Base-by-base conservation (phyloP, 2,329 filamentous ascomycete genomes). In the Fusarium camptoceras region DNA sequence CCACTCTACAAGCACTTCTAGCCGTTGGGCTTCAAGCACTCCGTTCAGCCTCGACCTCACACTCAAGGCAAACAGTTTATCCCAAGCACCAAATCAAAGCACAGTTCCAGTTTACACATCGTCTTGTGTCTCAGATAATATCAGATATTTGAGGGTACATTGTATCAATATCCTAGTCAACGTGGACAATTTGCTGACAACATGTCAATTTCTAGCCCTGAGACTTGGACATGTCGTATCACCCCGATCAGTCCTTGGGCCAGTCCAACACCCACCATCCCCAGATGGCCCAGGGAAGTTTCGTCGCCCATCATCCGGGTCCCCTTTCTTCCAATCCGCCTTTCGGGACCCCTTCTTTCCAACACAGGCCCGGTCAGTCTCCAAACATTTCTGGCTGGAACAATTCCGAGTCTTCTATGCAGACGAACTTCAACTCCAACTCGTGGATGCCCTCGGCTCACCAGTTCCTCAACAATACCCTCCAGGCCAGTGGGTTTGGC, bases 381-480 rank as follows among this genome's bases (percentile, higher is more conserved):
- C 51, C 34, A 41, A 46, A 27, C 22, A 15, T 41, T 12, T 55
- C 44, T 27, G 18, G 44, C 15, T 64, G 58, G 16, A 9, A 44
- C 16, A 39, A 31, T 31, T 41, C 49, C 6, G 61, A 30, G 42
- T 37, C 46, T 37, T 30, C 30, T 50, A 54, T 51, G 14, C 39
- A 55, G n/a, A 25, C 53, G 18, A 64, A 63, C 25, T 41, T 47
- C 5, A 66, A 53, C 28, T 46, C 57, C 9, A 46, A 64, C 22
- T 73, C 68, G 30, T 76, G 74, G 74, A 50, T 76, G 34, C 64
- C 71, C 5, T 73, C 73, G 28, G 73, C 73, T 63, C 72, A 73
- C 4, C 68, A 75, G 41, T 72, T 59, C 11, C 55, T 74, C 22
- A 55, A 54, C 31, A 72, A 74, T 47, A 71, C 66, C n/a, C 59